Conservation (phyloP, 1,284 basidiomycete species). For the Exobasidium rhododendri region DNA sequence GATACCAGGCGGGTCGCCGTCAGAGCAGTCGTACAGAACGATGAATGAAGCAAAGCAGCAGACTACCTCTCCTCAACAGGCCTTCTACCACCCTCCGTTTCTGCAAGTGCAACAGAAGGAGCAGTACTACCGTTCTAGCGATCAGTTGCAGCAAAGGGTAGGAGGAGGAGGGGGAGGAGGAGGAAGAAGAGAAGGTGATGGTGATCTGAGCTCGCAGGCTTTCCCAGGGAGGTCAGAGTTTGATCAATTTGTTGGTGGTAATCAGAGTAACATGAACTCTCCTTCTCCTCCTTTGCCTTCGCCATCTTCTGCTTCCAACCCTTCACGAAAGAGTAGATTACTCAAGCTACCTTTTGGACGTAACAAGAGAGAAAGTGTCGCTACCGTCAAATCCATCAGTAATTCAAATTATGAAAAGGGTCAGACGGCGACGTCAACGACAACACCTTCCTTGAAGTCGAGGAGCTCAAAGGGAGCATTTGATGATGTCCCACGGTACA, state of each 20-base stretch:
- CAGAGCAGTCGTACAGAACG: constrained; percentile 1
- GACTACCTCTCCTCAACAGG: no score
- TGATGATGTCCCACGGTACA: constrained; percentile 1
- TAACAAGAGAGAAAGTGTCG: neutral
- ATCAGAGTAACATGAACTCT: no score
- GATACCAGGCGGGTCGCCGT: constrained; percentile 1
- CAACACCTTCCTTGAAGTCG: neutral
- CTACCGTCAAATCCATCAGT: neutral
- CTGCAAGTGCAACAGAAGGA: no score
- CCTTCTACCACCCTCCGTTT: no score
- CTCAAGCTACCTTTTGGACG: constrained; percentile 17
- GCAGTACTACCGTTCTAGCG: no score
- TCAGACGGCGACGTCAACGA: neutral
- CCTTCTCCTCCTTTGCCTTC: neutral
- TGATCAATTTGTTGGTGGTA: no score
- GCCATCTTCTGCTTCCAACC: neutral
- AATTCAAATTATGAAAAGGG: neutral
- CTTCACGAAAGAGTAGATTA: constrained; percentile 16
- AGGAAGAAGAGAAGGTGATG: no score
- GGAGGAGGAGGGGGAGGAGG: no score
- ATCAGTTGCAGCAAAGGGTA: no score
- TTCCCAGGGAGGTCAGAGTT: no score
- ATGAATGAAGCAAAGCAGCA: no score
- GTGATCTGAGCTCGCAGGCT: no score
- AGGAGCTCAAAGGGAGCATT: constrained; percentile 10